These are phyloP conservation scores for Calonectria montana DNA, from an alignment of 2,329 filamentous ascomycete genomes.

Conservation along the genomic window DNA sequence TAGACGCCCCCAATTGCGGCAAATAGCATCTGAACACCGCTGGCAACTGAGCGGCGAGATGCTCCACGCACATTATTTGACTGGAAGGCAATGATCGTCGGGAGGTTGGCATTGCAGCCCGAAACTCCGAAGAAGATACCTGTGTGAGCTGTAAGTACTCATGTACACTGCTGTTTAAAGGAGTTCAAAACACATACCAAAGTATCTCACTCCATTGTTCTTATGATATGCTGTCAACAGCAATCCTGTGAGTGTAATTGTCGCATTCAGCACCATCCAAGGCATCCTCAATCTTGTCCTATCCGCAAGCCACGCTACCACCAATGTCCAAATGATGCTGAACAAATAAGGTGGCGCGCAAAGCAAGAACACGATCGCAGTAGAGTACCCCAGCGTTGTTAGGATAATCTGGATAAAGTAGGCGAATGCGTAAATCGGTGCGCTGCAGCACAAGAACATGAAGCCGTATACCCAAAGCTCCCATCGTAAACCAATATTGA, in stretches of 20 bases:
- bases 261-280: conserved; percentile 37
- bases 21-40: conserved; percentile 46
- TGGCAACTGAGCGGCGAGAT: conserved; percentile 42
- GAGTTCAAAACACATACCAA: conserved; percentile 23
- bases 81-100: conserved; percentile 32
- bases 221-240: conserved; percentile 24
- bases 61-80: conserved; percentile 49
- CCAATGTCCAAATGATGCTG: conserved; percentile 46
- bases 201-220: conserved; percentile 45
- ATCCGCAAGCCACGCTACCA: conserved; percentile 48
- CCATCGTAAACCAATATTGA: conserved; percentile 47
- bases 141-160: background rate
- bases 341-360: conserved; percentile 51
- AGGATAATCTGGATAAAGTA: conserved; percentile 74
- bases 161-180: background rate
- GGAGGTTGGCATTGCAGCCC: conserved; percentile 28
- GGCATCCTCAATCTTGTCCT: conserved; percentile 43
- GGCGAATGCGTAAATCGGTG: conserved; percentile 69
- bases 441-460: conserved; percentile 59
- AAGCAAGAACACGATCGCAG: conserved; percentile 46
- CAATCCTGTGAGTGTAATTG: conserved; percentile 30
- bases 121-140: conserved; percentile 31
- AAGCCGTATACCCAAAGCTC: conserved; percentile 56
- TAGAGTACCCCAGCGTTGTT: conserved; percentile 37
- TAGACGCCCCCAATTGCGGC: conserved; percentile 47